These are phyloP conservation scores for Septoria petroselini DNA, from an alignment of 2,329 filamentous ascomycete genomes.

Conservation along the genomic window DNA sequence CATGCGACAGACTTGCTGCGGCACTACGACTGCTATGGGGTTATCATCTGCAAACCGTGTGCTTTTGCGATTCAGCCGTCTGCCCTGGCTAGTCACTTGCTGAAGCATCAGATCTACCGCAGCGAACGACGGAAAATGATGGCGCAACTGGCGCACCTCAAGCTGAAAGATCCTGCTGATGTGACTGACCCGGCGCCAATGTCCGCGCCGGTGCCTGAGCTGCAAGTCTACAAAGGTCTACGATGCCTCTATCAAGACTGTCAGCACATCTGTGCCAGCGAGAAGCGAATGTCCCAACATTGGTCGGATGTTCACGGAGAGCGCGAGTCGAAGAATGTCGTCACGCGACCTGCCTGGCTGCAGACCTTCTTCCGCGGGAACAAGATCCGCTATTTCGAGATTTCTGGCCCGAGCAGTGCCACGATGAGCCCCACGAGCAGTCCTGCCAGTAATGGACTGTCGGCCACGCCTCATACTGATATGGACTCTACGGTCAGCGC, in stretches of 20 bases:
- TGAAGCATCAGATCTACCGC: conserved; percentile 23
- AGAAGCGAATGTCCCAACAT: conserved; percentile 25
- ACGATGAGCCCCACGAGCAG: conserved; percentile 5
- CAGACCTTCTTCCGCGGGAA: conserved; percentile 27
- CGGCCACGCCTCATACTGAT: not conserved
- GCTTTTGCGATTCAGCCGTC: conserved; percentile 22
- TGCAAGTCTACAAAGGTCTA: conserved; percentile 18
- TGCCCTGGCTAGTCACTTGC: conserved; percentile 20
- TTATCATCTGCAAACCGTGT: conserved; percentile 23
- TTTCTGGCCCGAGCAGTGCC: conserved; percentile 13
- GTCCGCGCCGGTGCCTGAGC: conserved; percentile 14
- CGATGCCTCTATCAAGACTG: conserved; percentile 15
- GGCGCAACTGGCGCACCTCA: conserved; percentile 14
- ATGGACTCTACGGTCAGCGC: not conserved
- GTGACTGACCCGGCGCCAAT: conserved; percentile 11
- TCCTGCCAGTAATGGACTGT: conserved; percentile 4
- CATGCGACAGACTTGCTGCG: conserved; percentile 11
- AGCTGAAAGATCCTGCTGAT: conserved; percentile 18
- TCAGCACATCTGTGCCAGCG: conserved; percentile 21
- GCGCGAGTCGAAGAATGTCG: conserved; percentile 20
- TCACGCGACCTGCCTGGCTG: conserved; percentile 20
- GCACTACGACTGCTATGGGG: conserved; percentile 21
- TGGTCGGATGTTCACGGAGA: conserved; percentile 23
- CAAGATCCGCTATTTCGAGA: conserved; percentile 26
- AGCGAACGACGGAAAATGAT: conserved; percentile 20